Conservation (phyloP, 768 basidiomycete species). For the Suillus placidus region DNA sequence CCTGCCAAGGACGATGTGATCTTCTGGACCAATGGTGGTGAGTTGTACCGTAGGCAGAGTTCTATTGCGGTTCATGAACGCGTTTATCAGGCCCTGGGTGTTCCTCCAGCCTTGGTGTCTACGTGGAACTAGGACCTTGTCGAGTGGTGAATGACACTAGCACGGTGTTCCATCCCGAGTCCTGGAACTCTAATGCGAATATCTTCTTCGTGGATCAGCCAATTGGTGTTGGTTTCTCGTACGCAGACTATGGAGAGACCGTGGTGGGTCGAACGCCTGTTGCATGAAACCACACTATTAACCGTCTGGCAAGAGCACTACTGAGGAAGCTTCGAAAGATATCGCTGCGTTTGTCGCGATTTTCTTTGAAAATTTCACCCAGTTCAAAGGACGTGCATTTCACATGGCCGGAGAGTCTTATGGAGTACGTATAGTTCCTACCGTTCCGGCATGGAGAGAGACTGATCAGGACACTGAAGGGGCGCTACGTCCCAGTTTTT, state of each 20-base stretch:
- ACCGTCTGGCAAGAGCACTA: constrained; percentile 47
- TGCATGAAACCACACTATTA: constrained; percentile 6
- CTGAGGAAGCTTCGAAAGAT: constrained; percentile 69
- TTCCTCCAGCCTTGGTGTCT: constrained; percentile 62
- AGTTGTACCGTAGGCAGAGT: constrained; percentile 32
- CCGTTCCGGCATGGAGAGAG: background rate
- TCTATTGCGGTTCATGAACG: background rate
- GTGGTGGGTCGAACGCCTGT: constrained; percentile 34
- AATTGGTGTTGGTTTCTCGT: constrained; percentile 49
- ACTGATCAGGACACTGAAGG: constrained; percentile 32
- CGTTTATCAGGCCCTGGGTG: constrained; percentile 46
- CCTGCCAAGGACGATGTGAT: constrained; percentile 62
- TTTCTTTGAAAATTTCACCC: constrained; percentile 73
- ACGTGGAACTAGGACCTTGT: constrained; percentile 81
- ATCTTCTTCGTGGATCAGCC: constrained; percentile 52
- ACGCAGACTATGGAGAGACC: constrained; percentile 44
- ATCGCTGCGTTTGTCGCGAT: constrained; percentile 71
- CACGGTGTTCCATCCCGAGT: constrained; percentile 56
- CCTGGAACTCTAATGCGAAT: constrained; percentile 69
- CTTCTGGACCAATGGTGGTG: constrained; percentile 60
- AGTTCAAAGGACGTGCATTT: constrained; percentile 68
- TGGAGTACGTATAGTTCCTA: constrained; percentile 39
- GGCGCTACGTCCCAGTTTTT: constrained; percentile 54
- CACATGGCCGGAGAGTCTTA: constrained; percentile 66
- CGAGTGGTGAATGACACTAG: constrained; percentile 53